A percentile compares a stretch with the other conserved stretches of the same genome.
These are phyloP conservation scores for Rhynchosporium graminicola DNA, from an alignment of 2,329 filamentous ascomycete species.

Conservation along the genomic window DNA sequence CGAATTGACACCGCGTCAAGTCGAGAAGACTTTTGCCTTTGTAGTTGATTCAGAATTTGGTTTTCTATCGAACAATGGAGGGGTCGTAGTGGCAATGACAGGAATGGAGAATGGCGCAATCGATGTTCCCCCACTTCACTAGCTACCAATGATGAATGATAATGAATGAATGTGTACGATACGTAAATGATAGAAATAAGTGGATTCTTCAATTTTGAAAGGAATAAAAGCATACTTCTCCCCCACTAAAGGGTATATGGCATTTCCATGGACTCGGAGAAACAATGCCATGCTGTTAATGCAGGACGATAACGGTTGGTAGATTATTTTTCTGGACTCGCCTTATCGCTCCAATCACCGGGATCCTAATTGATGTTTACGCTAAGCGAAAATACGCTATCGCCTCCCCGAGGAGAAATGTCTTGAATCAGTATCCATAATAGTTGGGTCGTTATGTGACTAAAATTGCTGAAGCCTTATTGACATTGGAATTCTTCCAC, in stretches of 20 bases:
- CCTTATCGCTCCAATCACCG: constrained; percentile 1
- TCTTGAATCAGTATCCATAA: not conserved
- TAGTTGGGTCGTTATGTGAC: no score
- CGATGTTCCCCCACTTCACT: not conserved
- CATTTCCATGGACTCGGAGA: constrained; percentile 3
- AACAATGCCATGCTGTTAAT: not conserved
- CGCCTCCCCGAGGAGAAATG: not conserved
- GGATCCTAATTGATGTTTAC: not conserved
- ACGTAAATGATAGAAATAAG: no score
- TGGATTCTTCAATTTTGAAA: not conserved
- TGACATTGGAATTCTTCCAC: no score
- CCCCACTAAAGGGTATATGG: not conserved
- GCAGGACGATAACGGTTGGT: not conserved
- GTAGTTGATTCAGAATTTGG: not conserved
- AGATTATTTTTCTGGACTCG: not conserved
- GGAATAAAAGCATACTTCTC: not conserved
- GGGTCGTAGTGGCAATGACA: constrained; percentile 2
- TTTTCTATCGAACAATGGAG: constrained; percentile 2
- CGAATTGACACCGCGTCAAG: not conserved
- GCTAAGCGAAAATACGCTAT: not conserved
- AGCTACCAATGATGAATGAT: not conserved
- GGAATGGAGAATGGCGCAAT: constrained; percentile 8
- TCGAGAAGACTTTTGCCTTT: not conserved
- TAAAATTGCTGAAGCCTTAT: no score
- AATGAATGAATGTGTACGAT: not conserved